Conservation (phyloP, 169 alveolate species). For the Prorocentrum cordatum region DNA sequence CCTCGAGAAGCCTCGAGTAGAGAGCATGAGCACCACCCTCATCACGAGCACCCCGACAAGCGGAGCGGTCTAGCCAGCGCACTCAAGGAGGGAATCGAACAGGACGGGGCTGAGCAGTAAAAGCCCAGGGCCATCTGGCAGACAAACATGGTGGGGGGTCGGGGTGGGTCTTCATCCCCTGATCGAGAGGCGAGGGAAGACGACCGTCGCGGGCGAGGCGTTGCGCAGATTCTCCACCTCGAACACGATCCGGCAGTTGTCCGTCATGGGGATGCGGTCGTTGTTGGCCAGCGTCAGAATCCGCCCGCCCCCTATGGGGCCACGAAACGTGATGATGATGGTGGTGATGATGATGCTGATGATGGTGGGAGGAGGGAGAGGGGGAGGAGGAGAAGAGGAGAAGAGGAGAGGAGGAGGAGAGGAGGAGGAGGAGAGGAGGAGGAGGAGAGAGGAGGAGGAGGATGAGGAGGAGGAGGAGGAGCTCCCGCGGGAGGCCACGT, state of each 20-base stretch:
- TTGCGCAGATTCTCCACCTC: conserved; percentile 84
- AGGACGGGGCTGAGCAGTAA: background rate
- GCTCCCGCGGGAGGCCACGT: too few relatives aligned
- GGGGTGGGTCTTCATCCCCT: background rate
- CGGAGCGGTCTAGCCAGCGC: background rate
- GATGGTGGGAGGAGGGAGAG: too few relatives aligned
- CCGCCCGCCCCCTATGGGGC: too few relatives aligned
- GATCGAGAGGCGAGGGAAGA: too few relatives aligned
- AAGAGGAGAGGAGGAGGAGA: too few relatives aligned
- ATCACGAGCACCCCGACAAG: background rate
- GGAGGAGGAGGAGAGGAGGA: too few relatives aligned
- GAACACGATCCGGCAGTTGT: conserved; percentile 87
- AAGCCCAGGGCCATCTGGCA: background rate
- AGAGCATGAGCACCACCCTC: background rate
- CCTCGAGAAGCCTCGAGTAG: too few relatives aligned
- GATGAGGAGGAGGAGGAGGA: too few relatives aligned
- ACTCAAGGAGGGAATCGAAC: background rate
- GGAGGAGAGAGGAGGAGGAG: too few relatives aligned
- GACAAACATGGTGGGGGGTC: background rate
- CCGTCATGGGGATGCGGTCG: conserved; percentile 92
- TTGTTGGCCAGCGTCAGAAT: conserved; percentile 77
- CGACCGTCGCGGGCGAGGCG: conserved; percentile 65
- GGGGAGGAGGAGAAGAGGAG: too few relatives aligned
- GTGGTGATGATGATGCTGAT: too few relatives aligned
- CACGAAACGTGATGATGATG: too few relatives aligned